Conservation (phyloP, 169 alveolate species). For the Plasmodium knowlesi region DNA sequence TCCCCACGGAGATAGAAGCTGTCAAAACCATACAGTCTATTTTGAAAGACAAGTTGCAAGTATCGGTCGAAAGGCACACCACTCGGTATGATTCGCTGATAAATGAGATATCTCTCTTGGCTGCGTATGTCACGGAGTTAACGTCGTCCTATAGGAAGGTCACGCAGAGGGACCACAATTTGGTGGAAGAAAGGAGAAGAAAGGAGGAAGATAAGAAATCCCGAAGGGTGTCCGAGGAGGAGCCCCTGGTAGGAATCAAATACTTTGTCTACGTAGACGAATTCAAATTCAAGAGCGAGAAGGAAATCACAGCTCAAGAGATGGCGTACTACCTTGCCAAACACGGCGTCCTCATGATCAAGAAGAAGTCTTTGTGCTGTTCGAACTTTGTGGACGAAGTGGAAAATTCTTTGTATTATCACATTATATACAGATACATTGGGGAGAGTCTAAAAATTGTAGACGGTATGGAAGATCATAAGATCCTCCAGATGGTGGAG, state of each 20-base stretch:
- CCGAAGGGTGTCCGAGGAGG: background rate
- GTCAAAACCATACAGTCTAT: background rate
- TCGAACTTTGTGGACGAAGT: slow-evolving; percentile 70
- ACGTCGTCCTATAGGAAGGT: slow-evolving; percentile 42
- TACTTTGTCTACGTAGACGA: slow-evolving; percentile 64
- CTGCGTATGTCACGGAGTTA: slow-evolving; percentile 66
- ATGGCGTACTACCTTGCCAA: slow-evolving; percentile 8
- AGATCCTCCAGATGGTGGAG: background rate
- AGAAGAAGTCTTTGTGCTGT: slow-evolving; percentile 57
- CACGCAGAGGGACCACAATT: too few relatives aligned
- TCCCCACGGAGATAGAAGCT: background rate
- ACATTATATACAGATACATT: slow-evolving; percentile 29
- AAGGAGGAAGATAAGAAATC: background rate
- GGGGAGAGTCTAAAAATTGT: background rate
- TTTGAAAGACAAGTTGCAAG: background rate
- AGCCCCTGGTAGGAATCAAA: slow-evolving; percentile 20
- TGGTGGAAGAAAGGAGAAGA: background rate
- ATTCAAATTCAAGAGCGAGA: background rate
- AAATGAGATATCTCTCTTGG: slow-evolving; percentile 45
- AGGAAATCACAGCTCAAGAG: background rate
- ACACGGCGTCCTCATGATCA: slow-evolving; percentile 7
- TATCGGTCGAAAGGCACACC: slow-evolving; percentile 24
- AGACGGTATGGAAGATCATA: background rate
- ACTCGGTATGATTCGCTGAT: slow-evolving; percentile 4
- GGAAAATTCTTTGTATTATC: slow-evolving; percentile 29